phyloP scores from a whole-genome alignment of 2,329 filamentous ascomycete genomes.

The Fusarium miscanthi region DNA sequence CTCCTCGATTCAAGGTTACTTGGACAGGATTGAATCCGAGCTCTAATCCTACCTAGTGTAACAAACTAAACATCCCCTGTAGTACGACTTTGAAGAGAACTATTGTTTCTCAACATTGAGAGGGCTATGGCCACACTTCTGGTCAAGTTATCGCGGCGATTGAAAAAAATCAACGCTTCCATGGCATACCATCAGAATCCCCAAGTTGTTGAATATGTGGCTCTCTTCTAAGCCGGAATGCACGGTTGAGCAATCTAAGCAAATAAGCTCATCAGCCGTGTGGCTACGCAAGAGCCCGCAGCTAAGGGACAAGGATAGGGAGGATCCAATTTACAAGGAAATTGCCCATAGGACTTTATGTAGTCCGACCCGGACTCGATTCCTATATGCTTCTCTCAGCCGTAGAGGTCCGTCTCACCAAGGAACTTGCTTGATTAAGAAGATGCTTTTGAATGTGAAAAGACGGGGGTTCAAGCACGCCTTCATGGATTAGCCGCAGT shows the following conservation, averaged over 20 bases:
- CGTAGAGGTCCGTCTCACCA: background rate
- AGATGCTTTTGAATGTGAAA: background rate
- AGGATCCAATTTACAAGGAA: conserved; percentile 35
- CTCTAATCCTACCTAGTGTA: conserved; percentile 4
- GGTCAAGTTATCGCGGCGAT: background rate
- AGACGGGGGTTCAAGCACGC: background rate
- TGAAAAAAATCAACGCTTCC: background rate
- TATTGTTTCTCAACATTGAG: background rate
- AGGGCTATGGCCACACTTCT: background rate
- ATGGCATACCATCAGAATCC: background rate
- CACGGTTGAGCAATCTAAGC: conserved; percentile 19
- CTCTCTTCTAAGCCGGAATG: conserved; percentile 19
- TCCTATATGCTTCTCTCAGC: background rate
- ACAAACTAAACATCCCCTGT: background rate
- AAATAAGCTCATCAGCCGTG: conserved; percentile 37
- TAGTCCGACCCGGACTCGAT: conserved; percentile 1
- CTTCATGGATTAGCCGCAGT: background rate
- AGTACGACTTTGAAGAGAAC: background rate
- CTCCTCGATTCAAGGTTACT: conserved; percentile 14
- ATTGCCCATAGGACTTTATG: conserved; percentile 25
- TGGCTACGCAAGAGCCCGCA: conserved; percentile 19
- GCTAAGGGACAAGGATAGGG: conserved; percentile 11
- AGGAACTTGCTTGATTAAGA: background rate
- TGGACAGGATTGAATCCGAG: conserved; percentile 23
- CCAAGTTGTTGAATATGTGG: background rate